phyloP scores from a whole-genome alignment of 2,329 filamentous ascomycete species.

The Xylaria sp. region DNA sequence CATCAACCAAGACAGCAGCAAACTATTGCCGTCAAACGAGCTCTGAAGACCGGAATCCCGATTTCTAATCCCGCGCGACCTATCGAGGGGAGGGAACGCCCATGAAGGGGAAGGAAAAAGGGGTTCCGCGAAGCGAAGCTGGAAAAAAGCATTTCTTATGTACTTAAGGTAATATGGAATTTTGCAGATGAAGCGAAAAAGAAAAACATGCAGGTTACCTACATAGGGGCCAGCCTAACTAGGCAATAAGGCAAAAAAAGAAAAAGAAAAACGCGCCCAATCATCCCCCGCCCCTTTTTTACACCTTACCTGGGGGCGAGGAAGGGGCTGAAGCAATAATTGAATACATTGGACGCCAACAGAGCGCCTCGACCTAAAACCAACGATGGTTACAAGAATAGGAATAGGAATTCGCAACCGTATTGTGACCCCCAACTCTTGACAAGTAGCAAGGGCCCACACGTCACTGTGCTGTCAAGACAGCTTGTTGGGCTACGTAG shows the following conservation, averaged over 20 bases:
- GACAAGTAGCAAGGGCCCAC: not conserved
- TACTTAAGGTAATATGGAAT: not conserved
- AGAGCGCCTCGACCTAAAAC: not conserved
- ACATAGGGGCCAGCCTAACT: not conserved
- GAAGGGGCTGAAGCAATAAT: not conserved
- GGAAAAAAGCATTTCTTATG: not conserved
- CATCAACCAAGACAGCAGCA: constrained; percentile 11
- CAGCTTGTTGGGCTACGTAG: not conserved
- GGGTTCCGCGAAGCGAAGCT: not conserved
- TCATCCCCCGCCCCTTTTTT: too few relatives aligned
- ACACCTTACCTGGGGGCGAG: not conserved
- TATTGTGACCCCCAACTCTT: not conserved
- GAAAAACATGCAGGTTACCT: not conserved
- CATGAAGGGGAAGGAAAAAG: not conserved
- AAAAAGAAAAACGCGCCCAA: not conserved
- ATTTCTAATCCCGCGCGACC: constrained; percentile 24
- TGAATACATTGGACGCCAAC: not conserved
- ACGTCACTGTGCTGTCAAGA: too few relatives aligned
- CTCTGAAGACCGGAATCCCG: constrained; percentile 15
- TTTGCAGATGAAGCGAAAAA: not conserved
- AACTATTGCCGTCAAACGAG: constrained; percentile 12
- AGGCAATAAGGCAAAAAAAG: not conserved
- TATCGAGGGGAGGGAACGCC: not conserved
- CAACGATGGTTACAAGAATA: not conserved
- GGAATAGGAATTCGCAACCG: not conserved